Base-by-base conservation (phyloP, 1,284 basidiomycete species). In the Ceraceosorus bombacis region DNA sequence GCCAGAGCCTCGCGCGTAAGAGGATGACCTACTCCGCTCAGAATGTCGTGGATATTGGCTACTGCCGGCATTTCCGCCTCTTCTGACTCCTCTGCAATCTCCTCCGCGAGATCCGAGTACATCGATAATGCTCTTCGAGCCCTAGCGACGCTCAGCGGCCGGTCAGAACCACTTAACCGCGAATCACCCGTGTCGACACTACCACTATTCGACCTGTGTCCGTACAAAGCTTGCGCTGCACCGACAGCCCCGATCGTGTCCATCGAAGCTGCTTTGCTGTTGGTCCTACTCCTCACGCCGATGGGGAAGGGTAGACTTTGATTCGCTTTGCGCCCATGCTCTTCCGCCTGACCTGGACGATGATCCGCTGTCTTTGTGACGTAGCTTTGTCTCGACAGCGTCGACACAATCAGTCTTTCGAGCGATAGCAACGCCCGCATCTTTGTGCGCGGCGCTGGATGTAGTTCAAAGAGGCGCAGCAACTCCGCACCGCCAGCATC, bases 81-180 rank as follows among this genome's bases (percentile, higher is more conserved):
- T n/a, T 36, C 17, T 1, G 49, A 2, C 49, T 55, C 54, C 50
- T 55, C 40, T 40, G 43, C 54, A 46, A 10, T 4, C 43, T 46
- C 43, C 27, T 27, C 27, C 27, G 27, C 27, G 27, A 27, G 27
- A n/a, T 49, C 36, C 41, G 43, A 40, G 41, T 55, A 55, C 54
- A 55, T 55, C 41, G 54, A 55, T n/a, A 55, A 46, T 15, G 54
- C 54, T 36, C 54, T 36, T 40, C 54, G 46, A 13, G 46, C 40
- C 17, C 50, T 36, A 15, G 9, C 13, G 41, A 5, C 8, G 53
- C 41, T 55, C 9, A 41, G 54, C 39, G 50, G 54, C 7, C 39
- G 9, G 38, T 27, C 27, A 17, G 15, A n/a, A 27, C 27, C 27
- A 27, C 27, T 3, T 27, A 27, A 3, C 27, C 27, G 27, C 27